A percentile compares a stretch with the other conserved stretches of the same genome.
These are phyloP conservation scores for Fraxinus anomala DNA, from an alignment of 257 asterid species.

Conservation along the genomic window DNA sequence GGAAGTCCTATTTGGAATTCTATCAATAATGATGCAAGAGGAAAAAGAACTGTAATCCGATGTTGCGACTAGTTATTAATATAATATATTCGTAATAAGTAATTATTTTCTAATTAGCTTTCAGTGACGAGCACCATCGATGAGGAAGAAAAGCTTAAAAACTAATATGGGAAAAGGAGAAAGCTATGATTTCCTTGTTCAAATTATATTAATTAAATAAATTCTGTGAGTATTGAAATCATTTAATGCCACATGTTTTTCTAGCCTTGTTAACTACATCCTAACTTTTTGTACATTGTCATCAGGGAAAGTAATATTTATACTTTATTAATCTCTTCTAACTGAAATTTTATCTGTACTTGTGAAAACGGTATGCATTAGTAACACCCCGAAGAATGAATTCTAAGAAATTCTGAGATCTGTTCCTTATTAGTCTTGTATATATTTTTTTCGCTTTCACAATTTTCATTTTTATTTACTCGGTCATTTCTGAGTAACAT, in stretches of 20 bases:
- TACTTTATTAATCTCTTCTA: slow-evolving; percentile 5
- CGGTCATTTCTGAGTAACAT: too few relatives aligned
- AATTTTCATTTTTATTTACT: too few relatives aligned
- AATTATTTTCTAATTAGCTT: background rate
- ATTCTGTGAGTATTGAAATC: background rate
- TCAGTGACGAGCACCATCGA: background rate
- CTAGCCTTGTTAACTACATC: background rate
- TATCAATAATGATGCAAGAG: background rate
- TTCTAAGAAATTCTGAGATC: background rate
- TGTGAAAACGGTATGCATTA: background rate
- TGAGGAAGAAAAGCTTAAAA: background rate
- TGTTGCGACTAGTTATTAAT: background rate
- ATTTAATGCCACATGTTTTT: slow-evolving; percentile 2
- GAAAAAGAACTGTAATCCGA: background rate
- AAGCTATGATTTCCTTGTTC: background rate
- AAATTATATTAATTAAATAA: background rate
- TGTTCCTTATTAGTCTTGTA: too few relatives aligned
- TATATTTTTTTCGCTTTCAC: too few relatives aligned
- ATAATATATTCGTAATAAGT: background rate
- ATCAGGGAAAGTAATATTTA: background rate
- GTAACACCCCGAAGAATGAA: background rate
- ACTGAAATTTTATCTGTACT: background rate
- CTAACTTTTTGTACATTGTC: background rate
- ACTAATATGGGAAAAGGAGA: background rate
- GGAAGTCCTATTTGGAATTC: background rate